Base-by-base conservation (phyloP, 352 stramenopile species). In the Phytophthora lateralis region DNA sequence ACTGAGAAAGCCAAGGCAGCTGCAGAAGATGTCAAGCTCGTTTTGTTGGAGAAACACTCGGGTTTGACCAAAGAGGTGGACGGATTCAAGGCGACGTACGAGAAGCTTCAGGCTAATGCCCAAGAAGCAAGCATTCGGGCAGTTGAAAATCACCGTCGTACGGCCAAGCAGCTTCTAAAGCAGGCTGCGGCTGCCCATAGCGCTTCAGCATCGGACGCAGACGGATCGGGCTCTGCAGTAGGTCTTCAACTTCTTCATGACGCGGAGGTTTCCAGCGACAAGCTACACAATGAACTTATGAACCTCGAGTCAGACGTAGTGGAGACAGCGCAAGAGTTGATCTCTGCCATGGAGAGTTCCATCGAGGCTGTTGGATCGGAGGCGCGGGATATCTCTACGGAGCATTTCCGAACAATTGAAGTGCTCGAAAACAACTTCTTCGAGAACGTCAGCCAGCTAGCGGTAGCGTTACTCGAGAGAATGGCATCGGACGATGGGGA, bases 341-440 rank as follows among this genome's bases (percentile, higher is more conserved):
- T 89, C 30, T 47, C 70, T 2, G 69, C 63, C 2, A 75, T 93
- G 66, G 86, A 95, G 38, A 69, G 73, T 4, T 71, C 75, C 3
- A 89, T 93, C 24, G 84, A 91, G 21, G 66, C 66, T 2, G 71
- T 92, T 21, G 82, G 85, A 2, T 82, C 66, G 17, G 83, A 93
- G 37, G 77, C 73, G 0, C 70, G 84, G 0, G 80, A 90, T 35
- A 61, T 93, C 9, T 71, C 80, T 17, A 93, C 82, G 0, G 82
- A 93, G 55, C 85, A 93, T 63, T 98, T 98, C 66, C 77, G 93
- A 0, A 84, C 81, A 2, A 75, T 97, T 43, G 93, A 98, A 62
- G 83, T 94, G 21, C 75, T 96, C 3, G 91, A 98, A 55, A 95
- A 97, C 72, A 92, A 85, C 35, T 98, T 97, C 60, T 97, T 95